A percentile compares a stretch with the other conserved stretches of the same genome.
phyloP scores from a whole-genome alignment of 805 yeast species.

The Dipodascus geniculatus region DNA sequence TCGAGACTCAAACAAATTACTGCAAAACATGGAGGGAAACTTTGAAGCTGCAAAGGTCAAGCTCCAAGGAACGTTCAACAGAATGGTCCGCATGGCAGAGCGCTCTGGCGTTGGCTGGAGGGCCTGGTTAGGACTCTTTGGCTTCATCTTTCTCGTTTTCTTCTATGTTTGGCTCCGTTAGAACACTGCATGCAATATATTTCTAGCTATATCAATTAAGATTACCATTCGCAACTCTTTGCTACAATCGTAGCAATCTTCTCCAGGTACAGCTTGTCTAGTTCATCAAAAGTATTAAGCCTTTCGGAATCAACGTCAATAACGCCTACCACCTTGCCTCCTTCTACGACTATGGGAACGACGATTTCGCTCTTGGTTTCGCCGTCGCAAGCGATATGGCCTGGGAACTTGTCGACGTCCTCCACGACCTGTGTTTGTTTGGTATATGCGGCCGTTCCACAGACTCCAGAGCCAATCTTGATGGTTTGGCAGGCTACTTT shows the following conservation, averaged over 20 bases:
- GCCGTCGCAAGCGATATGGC: constrained; percentile 96
- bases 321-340: constrained; percentile 49
- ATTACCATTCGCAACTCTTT: constrained; percentile 39
- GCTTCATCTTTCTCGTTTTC: constrained; percentile 38
- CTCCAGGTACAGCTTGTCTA: constrained; percentile 51
- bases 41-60: constrained; percentile 36
- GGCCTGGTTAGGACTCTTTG: constrained; percentile 42
- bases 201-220: background rate
- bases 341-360: constrained; percentile 52
- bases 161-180: constrained; percentile 19
- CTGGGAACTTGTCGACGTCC: constrained; percentile 70
- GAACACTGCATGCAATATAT: background rate
- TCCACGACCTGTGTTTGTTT: constrained; percentile 59
- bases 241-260: constrained; percentile 42
- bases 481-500: constrained; percentile 91
- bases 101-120: constrained; percentile 52
- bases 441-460: constrained; percentile 68
- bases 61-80: constrained; percentile 40
- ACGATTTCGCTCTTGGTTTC: constrained; percentile 90
- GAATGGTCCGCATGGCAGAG: constrained; percentile 54
- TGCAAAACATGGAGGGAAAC: constrained; percentile 28
- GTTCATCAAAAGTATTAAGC: constrained; percentile 51
- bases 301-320: constrained; percentile 75
- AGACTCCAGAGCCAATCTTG: constrained; percentile 72
- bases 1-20: constrained; percentile 37